Evolutionary conservation across 2,329 filamentous ascomycete species (phyloP).

Genomic region (Alternaria sp.): DNA sequence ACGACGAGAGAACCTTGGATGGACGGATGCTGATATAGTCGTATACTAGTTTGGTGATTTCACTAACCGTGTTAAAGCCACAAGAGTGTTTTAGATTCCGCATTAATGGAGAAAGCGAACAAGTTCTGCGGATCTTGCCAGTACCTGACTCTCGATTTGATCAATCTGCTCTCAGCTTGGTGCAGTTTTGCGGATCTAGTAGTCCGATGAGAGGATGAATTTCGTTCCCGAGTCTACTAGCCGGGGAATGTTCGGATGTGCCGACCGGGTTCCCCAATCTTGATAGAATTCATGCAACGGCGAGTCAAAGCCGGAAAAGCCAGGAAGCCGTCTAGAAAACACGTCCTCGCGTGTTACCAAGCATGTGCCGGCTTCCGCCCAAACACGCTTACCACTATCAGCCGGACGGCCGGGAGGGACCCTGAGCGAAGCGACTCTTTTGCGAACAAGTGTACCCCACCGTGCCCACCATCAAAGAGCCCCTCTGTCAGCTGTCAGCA

Average conservation of each 20-base stretch:
- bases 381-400: constrained; percentile 21
- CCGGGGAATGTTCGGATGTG: constrained; percentile 1
- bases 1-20: neutral
- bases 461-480: constrained; percentile 5
- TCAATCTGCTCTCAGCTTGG: neutral
- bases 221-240: neutral
- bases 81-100: neutral
- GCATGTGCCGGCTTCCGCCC: constrained; percentile 11
- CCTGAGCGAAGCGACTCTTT: constrained; percentile 18
- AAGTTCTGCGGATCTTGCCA: neutral
- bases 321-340: constrained; percentile 1
- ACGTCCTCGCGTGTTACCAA: constrained; percentile 2
- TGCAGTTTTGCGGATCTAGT: neutral
- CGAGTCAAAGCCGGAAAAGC: neutral
- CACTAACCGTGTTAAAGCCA: neutral
- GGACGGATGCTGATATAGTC: neutral
- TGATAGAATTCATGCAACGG: neutral
- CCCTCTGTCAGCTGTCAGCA: constrained; percentile 3
- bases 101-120: neutral
- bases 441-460: constrained; percentile 15
- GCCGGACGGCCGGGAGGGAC: constrained; percentile 14
- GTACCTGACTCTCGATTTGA: neutral
- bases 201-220: neutral
- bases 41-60: neutral
- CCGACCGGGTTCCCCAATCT: constrained; percentile 4